Evolutionary conservation across 2,329 filamentous ascomycete genomes (phyloP).

Genomic region (Rhynchosporium agropyri): DNA sequence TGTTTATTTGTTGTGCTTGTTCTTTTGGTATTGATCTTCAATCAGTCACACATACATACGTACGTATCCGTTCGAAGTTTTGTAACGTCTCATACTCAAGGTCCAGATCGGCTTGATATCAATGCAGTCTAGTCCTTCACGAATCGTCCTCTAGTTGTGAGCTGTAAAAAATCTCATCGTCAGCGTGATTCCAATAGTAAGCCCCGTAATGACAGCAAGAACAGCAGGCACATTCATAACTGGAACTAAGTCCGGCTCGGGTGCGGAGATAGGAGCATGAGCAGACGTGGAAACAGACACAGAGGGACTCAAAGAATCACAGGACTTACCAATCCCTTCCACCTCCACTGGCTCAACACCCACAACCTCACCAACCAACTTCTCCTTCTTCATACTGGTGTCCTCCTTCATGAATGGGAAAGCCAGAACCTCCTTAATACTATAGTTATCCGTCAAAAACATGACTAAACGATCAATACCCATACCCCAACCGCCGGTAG

Average conservation of each 20-base stretch:
- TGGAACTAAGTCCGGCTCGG: too few relatives aligned
- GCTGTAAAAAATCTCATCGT: slow-evolving; percentile 8
- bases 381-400: slow-evolving; percentile 51
- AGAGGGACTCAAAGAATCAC: background rate
- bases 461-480: slow-evolving; percentile 92
- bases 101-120: too few relatives aligned
- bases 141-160: slow-evolving; percentile 17
- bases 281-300: background rate
- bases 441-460: slow-evolving; percentile 95
- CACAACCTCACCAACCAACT: slow-evolving; percentile 63
- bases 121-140: too few relatives aligned
- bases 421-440: slow-evolving; percentile 91
- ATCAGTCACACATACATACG: too few relatives aligned
- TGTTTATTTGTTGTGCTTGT: too few relatives aligned
- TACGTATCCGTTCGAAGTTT: too few relatives aligned
- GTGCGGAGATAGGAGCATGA: too few relatives aligned
- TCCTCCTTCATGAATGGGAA: slow-evolving; percentile 99
- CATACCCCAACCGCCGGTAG: slow-evolving; percentile 95
- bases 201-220: background rate
- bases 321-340: slow-evolving; percentile 54
- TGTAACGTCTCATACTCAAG: too few relatives aligned
- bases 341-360: slow-evolving; percentile 60
- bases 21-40: too few relatives aligned
- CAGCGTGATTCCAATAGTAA: slow-evolving; percentile 7
- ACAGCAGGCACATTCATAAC: too few relatives aligned